phyloP scores from a whole-genome alignment of 2,329 filamentous ascomycete genomes.

The Arthrocladium fulminans region DNA sequence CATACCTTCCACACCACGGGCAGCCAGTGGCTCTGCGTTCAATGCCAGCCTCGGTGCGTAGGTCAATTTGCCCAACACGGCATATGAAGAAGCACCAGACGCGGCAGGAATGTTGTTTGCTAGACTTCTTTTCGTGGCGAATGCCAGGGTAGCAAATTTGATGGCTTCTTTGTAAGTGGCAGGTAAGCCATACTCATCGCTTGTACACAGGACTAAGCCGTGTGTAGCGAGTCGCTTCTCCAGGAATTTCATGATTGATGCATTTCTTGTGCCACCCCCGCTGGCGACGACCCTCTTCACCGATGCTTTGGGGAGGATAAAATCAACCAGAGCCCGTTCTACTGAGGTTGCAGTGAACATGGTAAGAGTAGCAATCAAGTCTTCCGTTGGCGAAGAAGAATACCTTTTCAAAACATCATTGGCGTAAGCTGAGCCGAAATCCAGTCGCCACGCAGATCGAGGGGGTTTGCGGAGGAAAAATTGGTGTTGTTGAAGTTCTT shows the following conservation, averaged over 20 bases:
- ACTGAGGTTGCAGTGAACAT: constrained; percentile 23
- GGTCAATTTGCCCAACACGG: constrained; percentile 25
- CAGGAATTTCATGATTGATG: constrained; percentile 22
- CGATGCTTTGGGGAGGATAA: constrained; percentile 21
- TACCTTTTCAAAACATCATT: constrained; percentile 20
- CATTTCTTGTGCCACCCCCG: constrained; percentile 25
- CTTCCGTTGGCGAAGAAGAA: constrained; percentile 18
- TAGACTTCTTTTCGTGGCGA: constrained; percentile 21
- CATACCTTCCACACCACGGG: neutral
- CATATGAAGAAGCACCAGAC: constrained; percentile 24
- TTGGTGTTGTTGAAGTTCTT: constrained; percentile 19
- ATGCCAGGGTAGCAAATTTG: constrained; percentile 28
- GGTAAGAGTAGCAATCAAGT: constrained; percentile 23
- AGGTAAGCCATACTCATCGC: constrained; percentile 26
- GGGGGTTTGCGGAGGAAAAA: constrained; percentile 26
- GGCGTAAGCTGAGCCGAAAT: constrained; percentile 25
- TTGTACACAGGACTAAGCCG: constrained; percentile 18
- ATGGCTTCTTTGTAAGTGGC: constrained; percentile 28
- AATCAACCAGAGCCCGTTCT: constrained; percentile 21
- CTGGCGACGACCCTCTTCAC: constrained; percentile 22
- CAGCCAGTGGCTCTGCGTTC: constrained; percentile 1
- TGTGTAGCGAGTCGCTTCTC: constrained; percentile 10
- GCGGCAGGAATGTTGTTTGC: constrained; percentile 28
- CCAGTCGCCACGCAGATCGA: constrained; percentile 25
- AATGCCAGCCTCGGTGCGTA: constrained; percentile 20